Evolutionary conservation across 768 basidiomycete species (phyloP).

Genomic region (Lactarius akahatsu): DNA sequence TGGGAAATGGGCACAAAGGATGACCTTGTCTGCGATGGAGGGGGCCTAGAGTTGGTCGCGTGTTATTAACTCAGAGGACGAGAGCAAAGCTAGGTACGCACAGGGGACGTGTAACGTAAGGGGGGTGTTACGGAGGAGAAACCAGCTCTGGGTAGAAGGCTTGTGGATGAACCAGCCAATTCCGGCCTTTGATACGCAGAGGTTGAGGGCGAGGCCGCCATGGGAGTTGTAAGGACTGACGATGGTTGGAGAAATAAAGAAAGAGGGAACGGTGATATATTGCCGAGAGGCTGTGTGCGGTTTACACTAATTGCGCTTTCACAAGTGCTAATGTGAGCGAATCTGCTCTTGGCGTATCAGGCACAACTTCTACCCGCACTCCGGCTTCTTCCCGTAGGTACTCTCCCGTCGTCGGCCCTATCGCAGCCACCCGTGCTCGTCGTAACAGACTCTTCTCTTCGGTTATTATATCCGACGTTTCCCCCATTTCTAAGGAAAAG

Average conservation of each 20-base stretch:
- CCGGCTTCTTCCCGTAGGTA: slow-evolving; percentile 48
- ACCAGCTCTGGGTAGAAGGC: slow-evolving; percentile 17
- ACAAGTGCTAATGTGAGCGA: slow-evolving; percentile 41
- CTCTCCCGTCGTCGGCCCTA: slow-evolving; percentile 64
- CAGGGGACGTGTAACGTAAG: background rate
- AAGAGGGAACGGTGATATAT: background rate
- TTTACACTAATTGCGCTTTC: slow-evolving; percentile 1
- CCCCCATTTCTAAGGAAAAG: slow-evolving; percentile 41
- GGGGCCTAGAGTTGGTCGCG: slow-evolving; percentile 1
- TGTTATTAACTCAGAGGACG: background rate
- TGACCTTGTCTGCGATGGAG: slow-evolving; percentile 26
- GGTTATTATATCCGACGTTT: background rate
- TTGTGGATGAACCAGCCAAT: slow-evolving; percentile 23
- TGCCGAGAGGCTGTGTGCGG: background rate
- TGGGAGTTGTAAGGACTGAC: background rate
- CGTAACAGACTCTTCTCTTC: background rate
- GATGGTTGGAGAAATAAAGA: background rate
- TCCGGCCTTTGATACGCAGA: slow-evolving; percentile 21
- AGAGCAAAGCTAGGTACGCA: slow-evolving; percentile 4
- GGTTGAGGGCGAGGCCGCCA: background rate
- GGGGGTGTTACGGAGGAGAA: background rate
- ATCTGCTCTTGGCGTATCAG: slow-evolving; percentile 57
- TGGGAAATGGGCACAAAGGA: background rate
- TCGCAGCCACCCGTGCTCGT: slow-evolving; percentile 48
- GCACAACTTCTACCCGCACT: slow-evolving; percentile 53